A percentile compares a stretch with the other conserved stretches of the same genome.
Conservation (phyloP, 2,329 filamentous ascomycete genomes). For the Geosmithia flava region DNA sequence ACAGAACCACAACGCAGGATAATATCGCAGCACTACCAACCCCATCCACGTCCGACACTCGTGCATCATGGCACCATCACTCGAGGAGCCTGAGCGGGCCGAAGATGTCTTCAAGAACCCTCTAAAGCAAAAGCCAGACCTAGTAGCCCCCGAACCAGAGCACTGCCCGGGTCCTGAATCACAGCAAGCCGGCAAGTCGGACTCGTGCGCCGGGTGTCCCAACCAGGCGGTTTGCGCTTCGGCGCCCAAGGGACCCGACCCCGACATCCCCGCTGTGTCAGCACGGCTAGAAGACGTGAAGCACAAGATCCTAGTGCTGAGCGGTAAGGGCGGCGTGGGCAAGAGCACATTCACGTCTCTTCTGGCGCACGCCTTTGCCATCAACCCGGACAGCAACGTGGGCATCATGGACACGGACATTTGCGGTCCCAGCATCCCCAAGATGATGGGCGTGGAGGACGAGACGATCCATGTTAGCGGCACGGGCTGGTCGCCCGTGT, state of each 20-base stretch:
- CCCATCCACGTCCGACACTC: too few species aligned
- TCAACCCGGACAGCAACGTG: slow-evolving; percentile 64
- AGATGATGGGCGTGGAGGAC: slow-evolving; percentile 95
- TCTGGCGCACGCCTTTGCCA: slow-evolving; percentile 79
- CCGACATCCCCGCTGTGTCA: slow-evolving; percentile 82
- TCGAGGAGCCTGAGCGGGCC: slow-evolving; percentile 53
- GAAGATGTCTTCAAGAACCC: slow-evolving; percentile 64
- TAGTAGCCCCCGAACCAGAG: slow-evolving; percentile 91
- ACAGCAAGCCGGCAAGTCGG: slow-evolving; percentile 53
- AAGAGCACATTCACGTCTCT: slow-evolving; percentile 91
- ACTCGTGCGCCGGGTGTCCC: slow-evolving; percentile 88
- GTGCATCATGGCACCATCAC: slow-evolving; percentile 59
- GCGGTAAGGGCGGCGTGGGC: slow-evolving; percentile 91
- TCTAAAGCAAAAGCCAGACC: slow-evolving; percentile 64
- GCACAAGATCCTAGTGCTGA: slow-evolving; percentile 88
- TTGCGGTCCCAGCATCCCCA: slow-evolving; percentile 89
- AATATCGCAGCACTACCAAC: not conserved
- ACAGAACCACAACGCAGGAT: not conserved
- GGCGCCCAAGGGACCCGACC: slow-evolving; percentile 88
- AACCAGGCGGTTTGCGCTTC: slow-evolving; percentile 94
- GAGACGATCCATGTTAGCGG: slow-evolving; percentile 89
- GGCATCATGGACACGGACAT: slow-evolving; percentile 99
- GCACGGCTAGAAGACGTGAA: slow-evolving; percentile 67
- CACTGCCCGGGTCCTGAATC: slow-evolving; percentile 90
- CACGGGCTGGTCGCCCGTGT: slow-evolving; percentile 87